Evolutionary conservation across 1,139 yeast species (phyloP).

Genomic region (Tardiomyces digboiensis): DNA sequence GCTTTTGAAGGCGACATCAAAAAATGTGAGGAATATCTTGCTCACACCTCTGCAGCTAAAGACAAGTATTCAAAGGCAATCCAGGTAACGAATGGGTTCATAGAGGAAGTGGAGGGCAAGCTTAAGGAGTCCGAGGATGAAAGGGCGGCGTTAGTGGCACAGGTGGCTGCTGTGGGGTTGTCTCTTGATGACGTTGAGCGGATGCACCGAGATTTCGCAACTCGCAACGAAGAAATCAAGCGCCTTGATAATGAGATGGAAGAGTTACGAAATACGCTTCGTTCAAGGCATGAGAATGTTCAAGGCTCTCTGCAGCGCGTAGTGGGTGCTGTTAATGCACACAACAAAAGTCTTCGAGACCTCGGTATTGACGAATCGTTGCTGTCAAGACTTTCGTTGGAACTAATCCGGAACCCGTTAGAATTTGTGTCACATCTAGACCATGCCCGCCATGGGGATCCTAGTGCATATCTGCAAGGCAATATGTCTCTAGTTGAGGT

Average conservation of each 20-base stretch:
- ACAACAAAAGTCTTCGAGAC: slow-evolving; percentile 1
- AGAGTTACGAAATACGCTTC: slow-evolving; percentile 2
- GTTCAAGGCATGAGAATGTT: slow-evolving; percentile 1
- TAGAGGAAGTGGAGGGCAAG: background rate
- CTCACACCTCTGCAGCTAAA: background rate
- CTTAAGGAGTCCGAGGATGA: background rate
- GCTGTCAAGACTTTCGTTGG: background rate
- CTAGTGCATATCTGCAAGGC: background rate
- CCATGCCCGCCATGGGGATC: background rate
- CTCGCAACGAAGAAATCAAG: background rate
- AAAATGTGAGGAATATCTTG: background rate
- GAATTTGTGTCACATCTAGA: background rate
- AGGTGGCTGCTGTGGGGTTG: background rate
- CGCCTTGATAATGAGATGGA: slow-evolving; percentile 1
- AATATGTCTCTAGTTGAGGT: background rate
- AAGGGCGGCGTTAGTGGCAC: background rate
- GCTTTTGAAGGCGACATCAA: slow-evolving; percentile 4
- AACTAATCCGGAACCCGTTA: background rate
- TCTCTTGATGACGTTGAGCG: background rate
- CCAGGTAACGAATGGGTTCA: background rate
- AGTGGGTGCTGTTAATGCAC: slow-evolving; percentile 1
- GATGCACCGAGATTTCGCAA: background rate
- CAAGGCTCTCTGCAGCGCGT: slow-evolving; percentile 1
- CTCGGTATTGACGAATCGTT: slow-evolving; percentile 3
- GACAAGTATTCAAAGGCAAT: background rate